These are phyloP conservation scores for Kickxella alabastrina DNA, from an alignment of 192 early-diverging fungal genomes.

Conservation along the genomic window DNA sequence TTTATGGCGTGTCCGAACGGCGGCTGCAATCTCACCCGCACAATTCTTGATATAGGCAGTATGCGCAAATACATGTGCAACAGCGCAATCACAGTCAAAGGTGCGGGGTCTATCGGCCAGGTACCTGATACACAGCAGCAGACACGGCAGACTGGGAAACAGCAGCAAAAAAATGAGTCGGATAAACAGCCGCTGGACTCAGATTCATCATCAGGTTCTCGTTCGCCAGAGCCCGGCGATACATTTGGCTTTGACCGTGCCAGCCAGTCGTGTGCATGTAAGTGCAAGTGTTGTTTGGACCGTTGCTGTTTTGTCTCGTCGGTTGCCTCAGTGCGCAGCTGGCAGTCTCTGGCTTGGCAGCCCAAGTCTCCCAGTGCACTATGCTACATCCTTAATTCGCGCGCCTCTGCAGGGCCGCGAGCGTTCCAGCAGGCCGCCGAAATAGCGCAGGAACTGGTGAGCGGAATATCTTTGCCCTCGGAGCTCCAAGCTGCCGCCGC, in stretches of 20 bases:
- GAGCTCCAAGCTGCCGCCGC: background rate
- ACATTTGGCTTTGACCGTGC: constrained; percentile 27
- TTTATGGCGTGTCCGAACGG: constrained; percentile 29
- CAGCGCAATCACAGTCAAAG: background rate
- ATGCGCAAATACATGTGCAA: background rate
- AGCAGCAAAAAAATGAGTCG: no score
- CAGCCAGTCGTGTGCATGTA: constrained; percentile 12
- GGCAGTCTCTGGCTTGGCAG: constrained; percentile 19
- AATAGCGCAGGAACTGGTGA: constrained; percentile 12
- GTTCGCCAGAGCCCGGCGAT: constrained; percentile 27
- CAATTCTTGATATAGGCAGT: constrained; percentile 2
- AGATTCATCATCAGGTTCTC: background rate
- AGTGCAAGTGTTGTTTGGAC: constrained; percentile 24
- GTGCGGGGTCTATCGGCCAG: background rate
- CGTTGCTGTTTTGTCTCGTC: constrained; percentile 31
- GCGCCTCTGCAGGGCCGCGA: background rate
- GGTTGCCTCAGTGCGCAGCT: constrained; percentile 16
- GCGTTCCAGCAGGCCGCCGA: constrained; percentile 9
- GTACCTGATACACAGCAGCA: background rate
- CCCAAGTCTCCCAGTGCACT: background rate
- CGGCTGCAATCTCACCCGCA: constrained; percentile 10
- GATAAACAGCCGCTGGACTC: constrained; percentile 1
- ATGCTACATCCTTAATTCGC: background rate
- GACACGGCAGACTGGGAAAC: background rate
- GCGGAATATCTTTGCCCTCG: background rate